phyloP scores from a whole-genome alignment of 1,139 yeast species.

The Diutina sp. region DNA sequence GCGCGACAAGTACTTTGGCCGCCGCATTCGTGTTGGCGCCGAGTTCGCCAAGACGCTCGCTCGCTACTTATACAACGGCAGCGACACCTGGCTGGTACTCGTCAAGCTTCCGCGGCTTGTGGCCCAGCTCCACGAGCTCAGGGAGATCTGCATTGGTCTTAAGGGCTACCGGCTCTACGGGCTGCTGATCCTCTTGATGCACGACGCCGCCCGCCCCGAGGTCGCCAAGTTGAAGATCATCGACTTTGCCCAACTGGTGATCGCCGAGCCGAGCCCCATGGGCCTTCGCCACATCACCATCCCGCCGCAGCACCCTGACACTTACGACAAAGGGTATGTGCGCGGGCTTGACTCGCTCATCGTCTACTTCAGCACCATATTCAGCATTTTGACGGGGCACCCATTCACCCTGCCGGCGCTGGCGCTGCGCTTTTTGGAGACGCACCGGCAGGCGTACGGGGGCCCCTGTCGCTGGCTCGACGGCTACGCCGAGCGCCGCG shows the following conservation, averaged over 20 bases:
- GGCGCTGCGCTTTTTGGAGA: slow-evolving; percentile 3
- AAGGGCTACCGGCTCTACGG: slow-evolving; percentile 89
- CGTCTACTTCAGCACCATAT: slow-evolving; percentile 45
- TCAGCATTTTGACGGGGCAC: slow-evolving; percentile 28
- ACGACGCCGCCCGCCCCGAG: slow-evolving; percentile 46
- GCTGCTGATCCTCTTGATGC: slow-evolving; percentile 75
- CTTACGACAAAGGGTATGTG: slow-evolving; percentile 73
- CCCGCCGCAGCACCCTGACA: slow-evolving; percentile 57
- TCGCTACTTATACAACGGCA: slow-evolving; percentile 72
- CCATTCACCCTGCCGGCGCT: slow-evolving; percentile 4
- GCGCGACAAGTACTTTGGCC: slow-evolving; percentile 87
- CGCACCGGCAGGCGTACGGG: slow-evolving; percentile 2
- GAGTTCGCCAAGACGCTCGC: slow-evolving; percentile 66
- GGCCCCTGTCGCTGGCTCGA: slow-evolving; percentile 6
- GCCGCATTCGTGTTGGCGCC: slow-evolving; percentile 59
- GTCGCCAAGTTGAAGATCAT: slow-evolving; percentile 57
- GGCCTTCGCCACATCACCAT: slow-evolving; percentile 4
- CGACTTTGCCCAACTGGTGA: slow-evolving; percentile 91
- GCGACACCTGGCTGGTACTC: slow-evolving; percentile 41
- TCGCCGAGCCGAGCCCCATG: slow-evolving; percentile 23
- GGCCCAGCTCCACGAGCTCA: slow-evolving; percentile 44
- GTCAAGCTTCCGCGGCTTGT: slow-evolving; percentile 59
- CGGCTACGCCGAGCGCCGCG: slow-evolving; percentile 6
- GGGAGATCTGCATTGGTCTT: slow-evolving; percentile 38
- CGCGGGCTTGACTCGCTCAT: slow-evolving; percentile 65